phyloP scores from a whole-genome alignment of 2,329 filamentous ascomycete genomes.

The Berkeleyomyces basicola region DNA sequence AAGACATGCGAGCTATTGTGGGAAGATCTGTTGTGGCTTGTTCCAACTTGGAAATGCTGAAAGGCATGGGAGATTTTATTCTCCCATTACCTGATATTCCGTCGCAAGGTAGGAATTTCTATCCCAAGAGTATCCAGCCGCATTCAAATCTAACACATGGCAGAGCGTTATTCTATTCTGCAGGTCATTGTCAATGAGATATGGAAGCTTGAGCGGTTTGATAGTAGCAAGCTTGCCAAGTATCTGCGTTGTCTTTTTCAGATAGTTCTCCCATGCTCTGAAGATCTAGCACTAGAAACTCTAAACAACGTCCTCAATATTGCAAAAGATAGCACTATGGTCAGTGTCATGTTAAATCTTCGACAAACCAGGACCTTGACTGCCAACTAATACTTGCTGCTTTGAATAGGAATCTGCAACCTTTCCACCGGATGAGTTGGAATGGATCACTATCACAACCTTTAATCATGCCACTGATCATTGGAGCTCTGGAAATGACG shows the following conservation, averaged over 20 bases:
- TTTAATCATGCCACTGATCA: conserved; percentile 58
- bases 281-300: conserved; percentile 39
- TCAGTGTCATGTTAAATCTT: conserved; percentile 19
- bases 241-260: conserved; percentile 70
- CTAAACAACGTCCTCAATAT: conserved; percentile 45
- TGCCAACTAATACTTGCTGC: conserved; percentile 4
- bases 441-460: conserved; percentile 54
- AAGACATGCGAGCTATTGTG: conserved; percentile 45
- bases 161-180: conserved; percentile 37
- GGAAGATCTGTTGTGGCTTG: conserved; percentile 28
- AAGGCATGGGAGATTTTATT: conserved; percentile 50
- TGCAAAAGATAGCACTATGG: conserved; percentile 32
- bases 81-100: conserved; percentile 34
- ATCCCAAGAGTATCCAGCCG: background rate
- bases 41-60: conserved; percentile 31
- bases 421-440: conserved; percentile 52
- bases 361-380: background rate
- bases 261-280: conserved; percentile 40
- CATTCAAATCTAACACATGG: conserved; percentile 1
- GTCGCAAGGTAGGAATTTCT: conserved; percentile 28
- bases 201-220: conserved; percentile 38
- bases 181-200: conserved; percentile 55
- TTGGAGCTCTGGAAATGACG: conserved; percentile 38
- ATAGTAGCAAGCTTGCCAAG: conserved; percentile 46
- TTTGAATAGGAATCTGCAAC: conserved; percentile 10